A percentile compares a stretch with the other conserved stretches of the same genome.
Evolutionary conservation across 192 early-diverging fungal genomes (phyloP).

Genomic region (Coemansia sp.): DNA sequence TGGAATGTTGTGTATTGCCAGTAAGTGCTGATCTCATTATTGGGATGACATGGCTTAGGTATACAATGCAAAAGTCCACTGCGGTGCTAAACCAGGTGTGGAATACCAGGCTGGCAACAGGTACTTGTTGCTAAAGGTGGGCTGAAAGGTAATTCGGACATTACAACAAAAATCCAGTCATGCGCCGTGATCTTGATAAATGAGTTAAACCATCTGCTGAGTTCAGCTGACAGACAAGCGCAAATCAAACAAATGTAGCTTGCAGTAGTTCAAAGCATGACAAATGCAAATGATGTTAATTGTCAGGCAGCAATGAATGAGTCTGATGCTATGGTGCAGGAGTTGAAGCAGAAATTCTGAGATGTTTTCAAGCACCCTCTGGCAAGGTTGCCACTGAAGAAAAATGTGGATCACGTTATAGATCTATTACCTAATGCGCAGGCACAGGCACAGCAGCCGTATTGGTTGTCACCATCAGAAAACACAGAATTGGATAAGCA

Average conservation of each 20-base stretch:
- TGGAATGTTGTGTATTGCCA: neutral
- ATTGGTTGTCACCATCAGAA: neutral
- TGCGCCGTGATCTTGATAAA: neutral
- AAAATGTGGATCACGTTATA: conserved; percentile 6
- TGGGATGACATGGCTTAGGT: neutral
- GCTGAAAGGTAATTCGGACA: neutral
- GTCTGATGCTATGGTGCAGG: neutral
- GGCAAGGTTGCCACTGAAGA: neutral
- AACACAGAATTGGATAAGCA: neutral
- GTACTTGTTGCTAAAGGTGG: neutral
- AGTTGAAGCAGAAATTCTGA: neutral
- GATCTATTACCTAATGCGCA: neutral
- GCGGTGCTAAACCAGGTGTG: neutral
- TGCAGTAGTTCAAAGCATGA: neutral
- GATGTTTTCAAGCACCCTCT: conserved; percentile 6
- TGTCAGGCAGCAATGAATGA: neutral
- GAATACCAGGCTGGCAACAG: neutral
- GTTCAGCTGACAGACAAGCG: neutral
- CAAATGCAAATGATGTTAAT: neutral
- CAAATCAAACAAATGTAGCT: neutral
- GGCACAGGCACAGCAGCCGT: neutral
- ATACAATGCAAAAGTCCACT: neutral
- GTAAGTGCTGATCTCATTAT: neutral
- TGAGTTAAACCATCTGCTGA: neutral
- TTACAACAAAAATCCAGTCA: neutral